phyloP scores from a whole-genome alignment of 2,329 filamentous ascomycete species.

The Ceratocystis destructans region DNA sequence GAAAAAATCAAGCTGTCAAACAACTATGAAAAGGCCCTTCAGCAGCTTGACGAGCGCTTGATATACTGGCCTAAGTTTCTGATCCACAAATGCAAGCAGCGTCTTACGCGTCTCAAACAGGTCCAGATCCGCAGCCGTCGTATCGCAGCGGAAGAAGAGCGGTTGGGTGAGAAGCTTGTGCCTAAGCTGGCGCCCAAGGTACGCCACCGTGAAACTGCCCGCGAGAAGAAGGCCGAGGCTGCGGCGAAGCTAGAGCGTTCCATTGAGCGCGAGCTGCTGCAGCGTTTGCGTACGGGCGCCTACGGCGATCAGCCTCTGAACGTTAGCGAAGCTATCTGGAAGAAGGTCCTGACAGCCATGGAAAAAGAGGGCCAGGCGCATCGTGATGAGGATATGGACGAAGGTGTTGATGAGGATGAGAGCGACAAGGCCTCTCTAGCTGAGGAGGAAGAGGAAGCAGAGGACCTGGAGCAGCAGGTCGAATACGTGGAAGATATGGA shows the following conservation, averaged over 20 bases:
- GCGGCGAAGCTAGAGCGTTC: slow-evolving; percentile 90
- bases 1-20: slow-evolving; percentile 78
- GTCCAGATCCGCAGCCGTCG: slow-evolving; percentile 69
- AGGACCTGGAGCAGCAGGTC: slow-evolving; percentile 64
- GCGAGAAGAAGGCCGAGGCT: slow-evolving; percentile 63
- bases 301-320: slow-evolving; percentile 93
- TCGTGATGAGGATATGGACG: slow-evolving; percentile 76
- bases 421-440: slow-evolving; percentile 36
- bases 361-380: slow-evolving; percentile 75
- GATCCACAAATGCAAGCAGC: slow-evolving; percentile 90
- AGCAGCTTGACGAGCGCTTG: slow-evolving; percentile 71
- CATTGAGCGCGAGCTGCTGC: slow-evolving; percentile 89
- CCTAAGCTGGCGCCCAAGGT: slow-evolving; percentile 88
- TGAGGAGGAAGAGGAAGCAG: slow-evolving; percentile 76
- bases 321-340: slow-evolving; percentile 90
- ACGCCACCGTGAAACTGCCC: slow-evolving; percentile 56
- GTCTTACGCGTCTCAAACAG: slow-evolving; percentile 81
- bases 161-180: slow-evolving; percentile 76
- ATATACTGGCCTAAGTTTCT: slow-evolving; percentile 94
- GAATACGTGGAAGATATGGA: slow-evolving; percentile 91
- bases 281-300: slow-evolving; percentile 77
- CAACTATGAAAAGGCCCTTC: slow-evolving; percentile 81
- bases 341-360: slow-evolving; percentile 83
- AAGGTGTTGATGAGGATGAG: slow-evolving; percentile 59
- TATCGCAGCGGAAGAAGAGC: slow-evolving; percentile 76